These are phyloP conservation scores for Citrus reticulata DNA, from an alignment of 345 rosid species.

Conservation along the genomic window DNA sequence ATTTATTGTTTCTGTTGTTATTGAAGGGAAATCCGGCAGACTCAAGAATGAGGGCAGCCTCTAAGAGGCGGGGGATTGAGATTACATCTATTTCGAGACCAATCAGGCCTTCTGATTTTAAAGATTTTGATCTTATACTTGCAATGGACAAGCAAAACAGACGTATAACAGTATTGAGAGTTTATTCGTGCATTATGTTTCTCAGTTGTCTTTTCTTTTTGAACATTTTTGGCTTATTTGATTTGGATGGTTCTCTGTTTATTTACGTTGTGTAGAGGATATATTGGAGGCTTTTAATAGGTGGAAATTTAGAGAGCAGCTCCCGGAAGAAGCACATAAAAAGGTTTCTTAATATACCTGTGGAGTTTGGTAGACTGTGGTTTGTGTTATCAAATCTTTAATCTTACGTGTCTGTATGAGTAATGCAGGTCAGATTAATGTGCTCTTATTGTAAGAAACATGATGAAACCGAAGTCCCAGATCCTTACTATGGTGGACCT, in stretches of 20 bases:
- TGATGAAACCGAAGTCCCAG: conserved; percentile 77
- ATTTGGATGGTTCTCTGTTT: conserved; percentile 1
- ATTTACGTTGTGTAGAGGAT: conserved; percentile 43
- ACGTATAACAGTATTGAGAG: conserved; percentile 27
- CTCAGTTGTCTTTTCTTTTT: not conserved
- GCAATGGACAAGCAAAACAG: conserved; percentile 89
- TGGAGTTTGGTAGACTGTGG: not conserved
- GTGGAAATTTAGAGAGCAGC: conserved; percentile 67
- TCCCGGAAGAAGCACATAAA: conserved; percentile 69
- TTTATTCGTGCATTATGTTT: not conserved
- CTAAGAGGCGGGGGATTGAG: conserved; percentile 78
- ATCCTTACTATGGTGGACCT: conserved; percentile 90
- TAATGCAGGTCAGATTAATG: conserved; percentile 78
- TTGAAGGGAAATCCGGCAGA: conserved; percentile 79
- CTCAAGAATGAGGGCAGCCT: conserved; percentile 87
- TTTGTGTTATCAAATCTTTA: not conserved
- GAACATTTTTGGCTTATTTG: not conserved
- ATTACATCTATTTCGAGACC: conserved; percentile 95
- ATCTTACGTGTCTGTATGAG: not conserved
- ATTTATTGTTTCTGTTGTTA: not conserved
- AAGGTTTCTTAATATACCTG: conserved; percentile 37
- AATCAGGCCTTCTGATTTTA: conserved; percentile 74
- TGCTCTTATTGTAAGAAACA: conserved; percentile 93
- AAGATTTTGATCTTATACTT: conserved; percentile 79
- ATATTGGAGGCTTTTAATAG: conserved; percentile 63